Conservation (phyloP, 768 basidiomycete genomes). For the Harrya chromipes region DNA sequence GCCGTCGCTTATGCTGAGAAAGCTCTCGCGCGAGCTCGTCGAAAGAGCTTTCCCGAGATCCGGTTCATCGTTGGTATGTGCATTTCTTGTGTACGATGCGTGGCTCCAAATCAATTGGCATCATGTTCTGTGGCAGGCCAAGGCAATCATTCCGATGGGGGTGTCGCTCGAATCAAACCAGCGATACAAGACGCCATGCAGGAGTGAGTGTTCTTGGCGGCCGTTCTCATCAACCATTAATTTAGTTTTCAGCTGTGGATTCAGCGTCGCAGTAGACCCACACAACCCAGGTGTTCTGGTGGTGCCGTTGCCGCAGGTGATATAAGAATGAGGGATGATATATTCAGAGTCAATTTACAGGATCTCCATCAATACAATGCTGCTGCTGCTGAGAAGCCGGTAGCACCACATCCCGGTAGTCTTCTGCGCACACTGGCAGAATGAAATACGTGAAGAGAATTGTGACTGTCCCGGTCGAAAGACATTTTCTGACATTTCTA, state of each 20-base stretch:
- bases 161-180: slow-evolving; percentile 82
- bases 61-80: slow-evolving; percentile 80
- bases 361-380: too few relatives aligned
- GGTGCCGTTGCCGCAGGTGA: slow-evolving; percentile 41
- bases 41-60: slow-evolving; percentile 57
- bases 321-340: too few relatives aligned
- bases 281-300: slow-evolving; percentile 81
- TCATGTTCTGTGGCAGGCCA: slow-evolving; percentile 51
- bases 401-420: too few relatives aligned
- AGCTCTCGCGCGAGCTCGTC: slow-evolving; percentile 64
- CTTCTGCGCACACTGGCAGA: too few relatives aligned
- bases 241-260: slow-evolving; percentile 51
- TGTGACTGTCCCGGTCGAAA: too few relatives aligned
- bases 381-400: too few relatives aligned
- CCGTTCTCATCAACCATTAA: background rate
- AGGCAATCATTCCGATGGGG: slow-evolving; percentile 79
- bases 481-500: too few relatives aligned
- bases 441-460: too few relatives aligned
- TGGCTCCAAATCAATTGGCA: background rate
- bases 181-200: slow-evolving; percentile 82
- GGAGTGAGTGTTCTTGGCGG: slow-evolving; percentile 47
- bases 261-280: slow-evolving; percentile 73
- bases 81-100: background rate
- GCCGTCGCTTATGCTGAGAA: slow-evolving; percentile 71
- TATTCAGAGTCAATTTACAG: too few relatives aligned